Evolutionary conservation across 2,329 filamentous ascomycete species (phyloP).

Genomic region (Scytalidium sp.): DNA sequence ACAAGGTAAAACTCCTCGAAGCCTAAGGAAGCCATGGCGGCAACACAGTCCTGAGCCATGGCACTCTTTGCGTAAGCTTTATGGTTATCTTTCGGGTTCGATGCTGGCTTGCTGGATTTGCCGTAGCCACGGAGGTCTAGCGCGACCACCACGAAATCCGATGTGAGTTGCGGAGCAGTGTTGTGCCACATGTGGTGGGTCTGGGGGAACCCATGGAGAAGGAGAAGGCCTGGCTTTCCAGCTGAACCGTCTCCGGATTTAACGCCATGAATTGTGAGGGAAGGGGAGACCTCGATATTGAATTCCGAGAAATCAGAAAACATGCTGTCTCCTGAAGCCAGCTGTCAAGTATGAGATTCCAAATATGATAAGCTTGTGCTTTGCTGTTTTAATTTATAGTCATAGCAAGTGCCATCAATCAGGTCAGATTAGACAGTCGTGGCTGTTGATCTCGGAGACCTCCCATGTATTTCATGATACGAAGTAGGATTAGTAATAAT

Average conservation of each 20-base stretch:
- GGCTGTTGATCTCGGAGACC: no score
- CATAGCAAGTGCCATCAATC: no score
- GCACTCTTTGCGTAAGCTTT: conserved; percentile 41
- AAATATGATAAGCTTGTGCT: no score
- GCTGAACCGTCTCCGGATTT: conserved; percentile 26
- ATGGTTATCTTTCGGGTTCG: conserved; percentile 5
- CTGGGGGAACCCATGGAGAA: conserved; percentile 52
- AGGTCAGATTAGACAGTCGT: no score
- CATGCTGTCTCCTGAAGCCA: conserved; percentile 32
- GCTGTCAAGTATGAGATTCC: no score
- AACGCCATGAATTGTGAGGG: conserved; percentile 42
- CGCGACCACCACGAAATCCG: conserved; percentile 39
- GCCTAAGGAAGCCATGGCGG: conserved; percentile 42
- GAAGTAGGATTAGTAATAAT: no score
- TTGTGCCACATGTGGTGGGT: conserved; percentile 50
- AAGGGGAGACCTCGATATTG: conserved; percentile 31
- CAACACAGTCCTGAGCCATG: conserved; percentile 45
- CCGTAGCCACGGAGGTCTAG: conserved; percentile 52
- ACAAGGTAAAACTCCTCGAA: conserved; percentile 43
- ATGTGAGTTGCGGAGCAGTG: conserved; percentile 36
- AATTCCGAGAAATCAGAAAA: conserved; percentile 38
- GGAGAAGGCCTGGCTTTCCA: conserved; percentile 36
- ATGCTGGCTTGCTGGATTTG: conserved; percentile 41
- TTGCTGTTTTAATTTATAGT: no score
- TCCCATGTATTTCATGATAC: no score